phyloP scores from a whole-genome alignment of 441 rosid species.

The Adansonia gregorii region DNA sequence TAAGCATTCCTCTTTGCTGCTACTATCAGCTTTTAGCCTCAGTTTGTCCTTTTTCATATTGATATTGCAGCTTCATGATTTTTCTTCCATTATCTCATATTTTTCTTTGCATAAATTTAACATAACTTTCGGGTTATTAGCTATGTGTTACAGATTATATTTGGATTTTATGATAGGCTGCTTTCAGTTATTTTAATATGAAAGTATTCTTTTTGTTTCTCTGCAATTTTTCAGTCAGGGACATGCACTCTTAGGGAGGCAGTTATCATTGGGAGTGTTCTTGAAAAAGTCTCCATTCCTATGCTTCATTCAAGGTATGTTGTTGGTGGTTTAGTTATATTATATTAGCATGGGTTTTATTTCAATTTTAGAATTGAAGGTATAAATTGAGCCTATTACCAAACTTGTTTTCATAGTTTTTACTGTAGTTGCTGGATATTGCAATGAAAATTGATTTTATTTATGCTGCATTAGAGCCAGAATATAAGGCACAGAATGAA shows the following conservation, averaged over 20 bases:
- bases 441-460: not conserved
- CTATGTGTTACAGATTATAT: not conserved
- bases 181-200: not conserved
- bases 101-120: not conserved
- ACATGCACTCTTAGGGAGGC: constrained; percentile 94
- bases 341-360: not conserved
- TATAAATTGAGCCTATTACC: not conserved
- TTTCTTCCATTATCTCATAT: not conserved
- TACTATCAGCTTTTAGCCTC: not conserved
- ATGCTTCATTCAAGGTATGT: constrained; percentile 75
- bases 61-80: not conserved
- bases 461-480: not conserved
- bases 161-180: not conserved
- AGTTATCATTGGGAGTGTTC: constrained; percentile 84
- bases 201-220: not conserved
- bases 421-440: not conserved
- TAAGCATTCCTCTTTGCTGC: not conserved
- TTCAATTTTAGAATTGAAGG: not conserved
- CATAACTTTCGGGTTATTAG: not conserved
- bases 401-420: not conserved
- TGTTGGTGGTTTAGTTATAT: not conserved
- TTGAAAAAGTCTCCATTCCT: constrained; percentile 80
- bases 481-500: not conserved
- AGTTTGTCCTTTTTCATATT: not conserved
- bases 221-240: constrained; percentile 64